Evolutionary conservation across 2,329 filamentous ascomycete genomes (phyloP), one percentile per base, ranked within the genome.

Genomic region (Botrytis aclada): DNA sequence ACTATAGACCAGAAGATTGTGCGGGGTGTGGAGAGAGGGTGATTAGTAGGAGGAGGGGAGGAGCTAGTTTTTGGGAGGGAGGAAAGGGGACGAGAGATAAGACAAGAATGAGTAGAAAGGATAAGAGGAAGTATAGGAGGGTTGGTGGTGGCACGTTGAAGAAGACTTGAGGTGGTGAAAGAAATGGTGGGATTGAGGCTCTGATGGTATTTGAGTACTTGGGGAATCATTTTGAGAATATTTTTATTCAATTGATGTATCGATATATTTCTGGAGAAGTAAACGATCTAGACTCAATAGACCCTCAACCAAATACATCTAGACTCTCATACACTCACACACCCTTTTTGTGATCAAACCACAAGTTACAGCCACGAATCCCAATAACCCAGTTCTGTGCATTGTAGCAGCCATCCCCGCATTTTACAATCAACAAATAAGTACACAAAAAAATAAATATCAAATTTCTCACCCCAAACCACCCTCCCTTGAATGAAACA

Each of bases 51-150:
- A 90, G 89, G 79, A 88, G 88, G 4, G 84, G 84, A 12, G 84
- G 84, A 61, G 60, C 67, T 5, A 93, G 93, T 0, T 97, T 94
- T 82, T 97, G 93, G 93, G 93, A 97, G 83, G 93, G 93, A 18
- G 93, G 93, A 1, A 93, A 92, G 81, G 92, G 92, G 1, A 95
- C 92, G n/a, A 85, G 93, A 74, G 92, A 94, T 80, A 88, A 85
- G 81, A 83, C 83, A 45, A 83, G 86, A 78, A 95, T 95, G 93
- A 92, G 89, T 78, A 86, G 90, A 74, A 94, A 93, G 82, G 92
- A 94, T 82, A 90, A 90, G 79, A 86, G 92, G 78, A 94, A 94
- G 84, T 90, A 89, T 80, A 91, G 90, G 80, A 85, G 91, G 69
- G 80, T 88, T 58, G 88, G 87, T 4, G 75, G 65, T 51, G 69